Percentiles rank a stretch among this genome's conserved stretches.
Conservation (phyloP, 1,284 basidiomycete genomes). For the Cryptococcus wingfieldii region DNA sequence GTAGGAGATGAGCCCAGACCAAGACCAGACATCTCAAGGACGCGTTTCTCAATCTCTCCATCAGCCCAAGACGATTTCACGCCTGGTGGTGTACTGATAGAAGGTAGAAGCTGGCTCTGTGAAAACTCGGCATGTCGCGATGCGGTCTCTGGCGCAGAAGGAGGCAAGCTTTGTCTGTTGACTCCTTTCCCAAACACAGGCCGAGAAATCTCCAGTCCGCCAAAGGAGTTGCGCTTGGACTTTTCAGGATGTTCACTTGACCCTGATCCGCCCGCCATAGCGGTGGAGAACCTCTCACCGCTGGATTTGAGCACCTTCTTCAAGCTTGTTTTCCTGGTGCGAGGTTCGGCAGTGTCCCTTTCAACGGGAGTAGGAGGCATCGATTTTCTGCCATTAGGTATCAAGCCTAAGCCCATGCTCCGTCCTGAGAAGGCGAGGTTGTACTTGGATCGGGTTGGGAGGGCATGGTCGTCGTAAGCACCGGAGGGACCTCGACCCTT, state of each 20-base stretch:
- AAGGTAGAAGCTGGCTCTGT: neutral
- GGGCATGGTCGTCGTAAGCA: slow-evolving; percentile 33
- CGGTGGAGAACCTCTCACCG: slow-evolving; percentile 30
- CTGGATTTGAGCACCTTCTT: slow-evolving; percentile 37
- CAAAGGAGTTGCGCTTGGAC: slow-evolving; percentile 13
- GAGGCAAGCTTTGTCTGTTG: slow-evolving; percentile 8
- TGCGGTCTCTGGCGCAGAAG: slow-evolving; percentile 7
- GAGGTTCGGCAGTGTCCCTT: slow-evolving; percentile 6
- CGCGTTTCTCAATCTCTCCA: slow-evolving; percentile 39
- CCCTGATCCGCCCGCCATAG: slow-evolving; percentile 13
- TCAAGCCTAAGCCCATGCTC: slow-evolving; percentile 3
- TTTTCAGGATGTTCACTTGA: neutral
- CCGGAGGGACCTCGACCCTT: slow-evolving; percentile 35
- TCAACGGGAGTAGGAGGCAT: slow-evolving; percentile 28
- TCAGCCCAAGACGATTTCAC: slow-evolving; percentile 15
- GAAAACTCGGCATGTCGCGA: neutral
- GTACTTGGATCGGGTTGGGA: slow-evolving; percentile 18
- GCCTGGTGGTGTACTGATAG: slow-evolving; percentile 3
- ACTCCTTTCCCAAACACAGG: slow-evolving; percentile 15
- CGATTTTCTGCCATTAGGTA: slow-evolving; percentile 21
- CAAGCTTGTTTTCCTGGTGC: slow-evolving; percentile 36
- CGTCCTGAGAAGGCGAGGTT: slow-evolving; percentile 15
- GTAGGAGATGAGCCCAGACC: slow-evolving; percentile 19
- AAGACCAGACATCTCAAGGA: slow-evolving; percentile 42
- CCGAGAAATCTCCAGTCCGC: slow-evolving; percentile 16